These are phyloP conservation scores for Bryum argenteum DNA, from an alignment of 225 moss, liverwort and hornwort genomes.

Conservation along the genomic window DNA sequence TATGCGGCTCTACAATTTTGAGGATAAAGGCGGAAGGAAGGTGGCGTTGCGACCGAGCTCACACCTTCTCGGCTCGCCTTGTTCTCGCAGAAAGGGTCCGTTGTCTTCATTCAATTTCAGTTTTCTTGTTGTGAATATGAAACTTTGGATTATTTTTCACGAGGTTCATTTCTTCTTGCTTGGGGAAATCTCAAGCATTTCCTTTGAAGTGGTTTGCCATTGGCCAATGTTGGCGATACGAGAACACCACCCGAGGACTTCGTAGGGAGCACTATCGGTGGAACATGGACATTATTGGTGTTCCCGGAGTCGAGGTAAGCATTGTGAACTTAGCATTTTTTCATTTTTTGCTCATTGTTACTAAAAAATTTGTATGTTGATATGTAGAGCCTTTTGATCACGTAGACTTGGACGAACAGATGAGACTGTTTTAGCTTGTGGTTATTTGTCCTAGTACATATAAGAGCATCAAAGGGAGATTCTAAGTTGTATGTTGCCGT, in stretches of 20 bases:
- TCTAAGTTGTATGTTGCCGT: not conserved
- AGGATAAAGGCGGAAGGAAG: constrained; percentile 84
- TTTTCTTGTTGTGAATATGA: not conserved
- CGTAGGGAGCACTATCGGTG: constrained; percentile 94
- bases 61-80: constrained; percentile 93
- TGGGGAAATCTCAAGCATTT: constrained; percentile 68
- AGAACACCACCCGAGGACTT: constrained; percentile 86
- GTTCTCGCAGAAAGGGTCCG: constrained; percentile 88
- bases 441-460: not conserved
- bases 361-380: not conserved
- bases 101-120: not conserved
- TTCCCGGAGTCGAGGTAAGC: constrained; percentile 81
- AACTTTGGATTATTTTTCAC: not conserved
- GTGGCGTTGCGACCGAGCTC: constrained; percentile 88
- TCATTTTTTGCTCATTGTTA: constrained; percentile 7
- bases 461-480: not conserved
- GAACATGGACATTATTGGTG: constrained; percentile 98
- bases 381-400: not conserved
- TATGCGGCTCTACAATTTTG: constrained; percentile 93
- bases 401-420: constrained; percentile 8
- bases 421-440: no score
- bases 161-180: not conserved
- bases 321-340: not conserved
- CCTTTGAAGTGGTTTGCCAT: constrained; percentile 97
- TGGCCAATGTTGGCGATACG: constrained; percentile 99